phyloP scores from a whole-genome alignment of 805 yeast species.

The Brettanomyces sp. region DNA sequence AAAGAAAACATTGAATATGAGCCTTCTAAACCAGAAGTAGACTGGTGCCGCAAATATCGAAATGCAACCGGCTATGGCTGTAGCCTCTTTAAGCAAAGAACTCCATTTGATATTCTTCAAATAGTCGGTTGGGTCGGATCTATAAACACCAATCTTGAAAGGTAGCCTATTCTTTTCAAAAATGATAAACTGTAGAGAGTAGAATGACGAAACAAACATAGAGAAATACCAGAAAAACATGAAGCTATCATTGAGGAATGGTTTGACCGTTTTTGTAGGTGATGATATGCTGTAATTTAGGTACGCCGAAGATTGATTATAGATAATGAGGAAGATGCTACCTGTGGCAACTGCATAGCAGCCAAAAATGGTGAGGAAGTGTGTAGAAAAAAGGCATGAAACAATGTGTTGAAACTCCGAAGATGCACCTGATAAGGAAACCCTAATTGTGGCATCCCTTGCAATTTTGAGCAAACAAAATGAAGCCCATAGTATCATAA shows the following conservation, averaged over 20 bases:
- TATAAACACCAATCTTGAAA: constrained; percentile 34
- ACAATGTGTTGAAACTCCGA: constrained; percentile 18
- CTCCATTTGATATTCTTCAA: constrained; percentile 16
- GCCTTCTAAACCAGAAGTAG: constrained; percentile 31
- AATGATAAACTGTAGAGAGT: constrained; percentile 40
- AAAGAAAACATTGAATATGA: constrained; percentile 31
- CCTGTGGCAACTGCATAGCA: constrained; percentile 16
- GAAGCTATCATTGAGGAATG: constrained; percentile 33
- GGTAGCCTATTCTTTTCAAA: constrained; percentile 47
- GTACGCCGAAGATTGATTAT: constrained; percentile 12
- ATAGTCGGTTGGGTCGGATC: constrained; percentile 30
- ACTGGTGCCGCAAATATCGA: constrained; percentile 28
- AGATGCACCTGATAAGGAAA: constrained; percentile 17
- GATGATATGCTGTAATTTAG: constrained; percentile 22
- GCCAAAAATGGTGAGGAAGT: constrained; percentile 12
- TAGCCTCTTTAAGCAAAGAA: constrained; percentile 29
- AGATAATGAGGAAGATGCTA: constrained; percentile 11
- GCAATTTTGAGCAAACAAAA: constrained; percentile 20
- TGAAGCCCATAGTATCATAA: constrained; percentile 18
- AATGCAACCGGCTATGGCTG: constrained; percentile 23
- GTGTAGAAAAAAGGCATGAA: constrained; percentile 16
- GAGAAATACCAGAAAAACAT: constrained; percentile 43
- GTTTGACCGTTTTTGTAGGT: constrained; percentile 30
- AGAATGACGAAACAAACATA: constrained; percentile 31
- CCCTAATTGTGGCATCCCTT: constrained; percentile 19